These are phyloP conservation scores for Colletotrichum cuscutae DNA, from an alignment of 2,329 filamentous ascomycete genomes.

Conservation along the genomic window DNA sequence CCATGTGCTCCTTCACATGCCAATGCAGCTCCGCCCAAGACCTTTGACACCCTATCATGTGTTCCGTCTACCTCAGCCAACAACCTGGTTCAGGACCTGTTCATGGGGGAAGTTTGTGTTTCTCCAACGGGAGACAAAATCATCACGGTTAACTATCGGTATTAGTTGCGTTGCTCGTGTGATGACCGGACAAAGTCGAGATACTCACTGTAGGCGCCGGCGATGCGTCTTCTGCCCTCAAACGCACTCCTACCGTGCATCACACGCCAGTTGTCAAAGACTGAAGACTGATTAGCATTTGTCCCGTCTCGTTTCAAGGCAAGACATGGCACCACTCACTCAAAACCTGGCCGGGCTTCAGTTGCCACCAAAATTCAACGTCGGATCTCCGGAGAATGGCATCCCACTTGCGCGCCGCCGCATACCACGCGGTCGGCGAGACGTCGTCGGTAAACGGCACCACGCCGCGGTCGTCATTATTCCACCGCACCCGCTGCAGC, in stretches of 20 bases:
- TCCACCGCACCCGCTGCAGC: constrained; percentile 82
- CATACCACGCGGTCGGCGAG: constrained; percentile 76
- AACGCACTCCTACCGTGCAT: constrained; percentile 88
- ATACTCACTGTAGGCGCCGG: constrained; percentile 88
- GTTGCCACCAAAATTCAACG: constrained; percentile 82
- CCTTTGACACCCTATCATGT: neutral
- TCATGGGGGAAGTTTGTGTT: constrained; percentile 72
- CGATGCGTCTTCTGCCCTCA: constrained; percentile 85
- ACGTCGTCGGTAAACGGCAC: constrained; percentile 64
- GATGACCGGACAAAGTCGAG: neutral
- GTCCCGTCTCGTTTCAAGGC: neutral
- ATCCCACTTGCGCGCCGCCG: constrained; percentile 80
- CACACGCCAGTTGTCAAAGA: constrained; percentile 97
- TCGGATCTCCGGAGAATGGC: constrained; percentile 71
- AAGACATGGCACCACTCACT: constrained; percentile 62
- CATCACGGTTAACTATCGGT: constrained; percentile 77
- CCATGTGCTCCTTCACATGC: neutral
- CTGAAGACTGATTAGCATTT: constrained; percentile 53
- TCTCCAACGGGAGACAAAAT: constrained; percentile 81
- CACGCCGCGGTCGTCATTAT: constrained; percentile 86
- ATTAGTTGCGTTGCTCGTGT: neutral
- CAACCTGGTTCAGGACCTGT: constrained; percentile 49
- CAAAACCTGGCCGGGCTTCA: constrained; percentile 81
- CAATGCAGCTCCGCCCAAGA: neutral
- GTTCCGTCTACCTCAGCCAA: constrained; percentile 3